phyloP scores from a whole-genome alignment of 345 rosid species.

The Rhizophora apiculata region DNA sequence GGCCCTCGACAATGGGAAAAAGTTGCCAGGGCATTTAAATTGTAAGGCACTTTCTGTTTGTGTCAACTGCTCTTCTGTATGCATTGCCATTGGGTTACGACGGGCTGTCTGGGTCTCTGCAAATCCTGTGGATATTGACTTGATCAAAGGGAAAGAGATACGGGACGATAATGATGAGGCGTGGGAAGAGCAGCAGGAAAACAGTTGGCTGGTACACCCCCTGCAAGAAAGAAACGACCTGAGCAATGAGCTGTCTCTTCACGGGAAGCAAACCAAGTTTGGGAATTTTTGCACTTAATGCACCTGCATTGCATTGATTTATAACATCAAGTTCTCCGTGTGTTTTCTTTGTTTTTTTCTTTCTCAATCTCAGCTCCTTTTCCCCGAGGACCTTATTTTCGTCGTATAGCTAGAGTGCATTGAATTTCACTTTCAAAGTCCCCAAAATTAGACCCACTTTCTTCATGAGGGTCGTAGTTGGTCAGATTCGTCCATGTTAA shows the following conservation, averaged over 20 bases:
- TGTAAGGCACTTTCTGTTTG: background rate
- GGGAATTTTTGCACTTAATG: background rate
- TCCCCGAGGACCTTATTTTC: background rate
- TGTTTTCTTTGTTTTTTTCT: background rate
- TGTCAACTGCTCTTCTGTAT: too few species aligned
- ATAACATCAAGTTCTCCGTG: background rate
- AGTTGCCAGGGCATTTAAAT: background rate
- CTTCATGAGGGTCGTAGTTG: too few species aligned
- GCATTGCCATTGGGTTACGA: background rate
- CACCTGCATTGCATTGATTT: background rate
- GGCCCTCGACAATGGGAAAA: background rate
- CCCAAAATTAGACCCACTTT: too few species aligned
- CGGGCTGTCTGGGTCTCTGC: background rate
- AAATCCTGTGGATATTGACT: background rate
- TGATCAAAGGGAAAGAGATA: background rate
- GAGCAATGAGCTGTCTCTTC: conserved; percentile 19
- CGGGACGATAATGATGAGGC: background rate
- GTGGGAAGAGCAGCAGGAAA: background rate
- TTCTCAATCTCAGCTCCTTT: background rate
- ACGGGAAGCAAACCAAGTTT: conserved; percentile 15
- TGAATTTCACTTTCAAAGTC: too few species aligned
- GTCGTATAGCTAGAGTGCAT: too few species aligned
- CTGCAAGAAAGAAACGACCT: too few species aligned
- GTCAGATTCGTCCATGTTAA: too few species aligned
- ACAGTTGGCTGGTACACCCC: background rate